Base-by-base conservation (phyloP, 805 yeast species). In the Metschnikowia rubicola region DNA sequence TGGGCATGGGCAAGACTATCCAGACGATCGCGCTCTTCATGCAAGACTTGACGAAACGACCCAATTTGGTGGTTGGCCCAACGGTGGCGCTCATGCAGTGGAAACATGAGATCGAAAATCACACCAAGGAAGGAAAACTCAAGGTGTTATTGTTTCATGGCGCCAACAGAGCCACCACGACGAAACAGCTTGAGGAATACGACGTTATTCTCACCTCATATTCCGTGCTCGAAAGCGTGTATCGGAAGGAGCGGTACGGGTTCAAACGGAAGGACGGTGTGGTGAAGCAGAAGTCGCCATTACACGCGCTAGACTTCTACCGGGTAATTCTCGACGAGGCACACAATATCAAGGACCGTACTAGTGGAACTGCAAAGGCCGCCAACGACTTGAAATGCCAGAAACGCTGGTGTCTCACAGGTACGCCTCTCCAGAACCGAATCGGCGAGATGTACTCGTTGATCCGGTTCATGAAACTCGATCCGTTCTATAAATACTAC, bases 1-100 rank as follows among this genome's bases (percentile, higher is more conserved):
- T 94, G 99, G 99, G 99, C 33, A 92, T 94, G 98, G 99, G 99
- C 53, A 94, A 94, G 60, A 94, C 99, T 0, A 91, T 94, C 41
- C 99, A 94, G 67, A 92, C 96, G 34, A 92, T 94, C 51, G 94
- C 95, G 0, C 67, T 94, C 38, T 79, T 94, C 60, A 80, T 91
- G 81, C 65, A 75, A 39, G 95, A 89, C 63, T 62, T 75, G 41
- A 59, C 70, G 0, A 83, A 81, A 54, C 70, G 80, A 10, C 97
- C 97, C 9, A 88, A 84, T 54, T 69, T 94, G 51, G 98, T 94
- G 5, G 86, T 94, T 15, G 98, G 97, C 0, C 99, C 99, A 0
- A 92, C 99, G 0, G 99, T 94, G n/a, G 98, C 98, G 0, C 70
- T 94, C 39, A 88, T 94, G 86, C 99, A 94, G 64, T 94, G 99